A percentile compares a stretch with the other conserved stretches of the same genome.
phyloP scores from a whole-genome alignment of 2,329 filamentous ascomycete genomes.

The Pyrenophora teres region DNA sequence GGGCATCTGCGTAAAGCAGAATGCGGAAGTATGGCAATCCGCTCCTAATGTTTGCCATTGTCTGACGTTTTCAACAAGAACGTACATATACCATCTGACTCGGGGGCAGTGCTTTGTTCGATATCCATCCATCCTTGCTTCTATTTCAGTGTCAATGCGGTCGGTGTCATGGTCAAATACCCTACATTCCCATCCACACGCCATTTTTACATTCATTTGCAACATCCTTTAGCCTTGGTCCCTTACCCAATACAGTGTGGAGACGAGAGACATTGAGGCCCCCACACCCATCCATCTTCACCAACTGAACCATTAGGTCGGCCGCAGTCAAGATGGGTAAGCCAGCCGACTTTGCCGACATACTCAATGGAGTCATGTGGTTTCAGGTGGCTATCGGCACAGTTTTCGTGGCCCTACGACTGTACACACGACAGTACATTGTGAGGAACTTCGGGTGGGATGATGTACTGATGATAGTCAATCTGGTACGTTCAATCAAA shows the following conservation, averaged over 20 bases:
- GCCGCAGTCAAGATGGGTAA: slow-evolving; percentile 20
- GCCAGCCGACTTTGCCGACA: slow-evolving; percentile 25
- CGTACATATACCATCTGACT: background rate
- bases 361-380: slow-evolving; percentile 40
- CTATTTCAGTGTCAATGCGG: too few species aligned
- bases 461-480: slow-evolving; percentile 36
- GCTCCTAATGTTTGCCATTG: background rate
- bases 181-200: too few species aligned
- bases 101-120: background rate
- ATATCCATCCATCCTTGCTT: background rate
- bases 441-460: slow-evolving; percentile 38
- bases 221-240: too few species aligned
- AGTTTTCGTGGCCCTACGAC: slow-evolving; percentile 30
- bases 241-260: too few species aligned
- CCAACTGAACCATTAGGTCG: background rate
- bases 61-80: background rate
- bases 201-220: too few species aligned
- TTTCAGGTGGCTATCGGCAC: slow-evolving; percentile 32
- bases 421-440: slow-evolving; percentile 37
- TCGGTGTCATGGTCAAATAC: too few species aligned
- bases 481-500: slow-evolving; percentile 22
- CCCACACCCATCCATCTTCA: too few species aligned
- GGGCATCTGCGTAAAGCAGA: background rate
- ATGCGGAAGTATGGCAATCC: background rate
- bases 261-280: too few species aligned